phyloP scores from a whole-genome alignment of 2,329 filamentous ascomycete species.

The Aspergillus sp. region DNA sequence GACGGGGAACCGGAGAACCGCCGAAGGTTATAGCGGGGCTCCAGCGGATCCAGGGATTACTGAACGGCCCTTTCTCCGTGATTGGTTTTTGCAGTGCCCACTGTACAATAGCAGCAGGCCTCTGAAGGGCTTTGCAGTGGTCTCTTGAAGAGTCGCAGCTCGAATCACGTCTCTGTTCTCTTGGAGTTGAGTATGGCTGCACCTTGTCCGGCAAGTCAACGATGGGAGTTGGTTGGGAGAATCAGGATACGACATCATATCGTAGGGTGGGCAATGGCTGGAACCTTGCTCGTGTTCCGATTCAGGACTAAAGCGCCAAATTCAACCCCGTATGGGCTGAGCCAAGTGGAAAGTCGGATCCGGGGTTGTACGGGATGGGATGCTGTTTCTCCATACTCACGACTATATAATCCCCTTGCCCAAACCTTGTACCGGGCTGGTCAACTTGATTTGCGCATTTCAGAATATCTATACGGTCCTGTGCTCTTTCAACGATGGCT shows the following conservation, averaged over 20 bases:
- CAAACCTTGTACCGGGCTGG: background rate
- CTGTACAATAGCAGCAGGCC: background rate
- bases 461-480: background rate
- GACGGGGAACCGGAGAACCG: background rate
- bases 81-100: background rate
- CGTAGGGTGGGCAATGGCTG: background rate
- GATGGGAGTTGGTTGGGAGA: background rate
- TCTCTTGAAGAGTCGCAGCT: background rate
- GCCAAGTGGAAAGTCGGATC: background rate
- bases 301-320: background rate
- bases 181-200: background rate
- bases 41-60: background rate
- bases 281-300: background rate
- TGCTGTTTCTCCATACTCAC: background rate
- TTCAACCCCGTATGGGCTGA: background rate
- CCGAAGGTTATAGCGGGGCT: background rate
- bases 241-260: background rate
- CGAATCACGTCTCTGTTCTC: background rate
- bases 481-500: background rate
- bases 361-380: background rate
- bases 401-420: conserved; percentile 1
- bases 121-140: background rate
- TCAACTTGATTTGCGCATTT: background rate
- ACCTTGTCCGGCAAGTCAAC: background rate
- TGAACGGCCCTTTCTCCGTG: conserved; percentile 4